These are phyloP conservation scores for Gypsophila paniculata DNA, from an alignment of 179 eudicot genomes.

Conservation along the genomic window DNA sequence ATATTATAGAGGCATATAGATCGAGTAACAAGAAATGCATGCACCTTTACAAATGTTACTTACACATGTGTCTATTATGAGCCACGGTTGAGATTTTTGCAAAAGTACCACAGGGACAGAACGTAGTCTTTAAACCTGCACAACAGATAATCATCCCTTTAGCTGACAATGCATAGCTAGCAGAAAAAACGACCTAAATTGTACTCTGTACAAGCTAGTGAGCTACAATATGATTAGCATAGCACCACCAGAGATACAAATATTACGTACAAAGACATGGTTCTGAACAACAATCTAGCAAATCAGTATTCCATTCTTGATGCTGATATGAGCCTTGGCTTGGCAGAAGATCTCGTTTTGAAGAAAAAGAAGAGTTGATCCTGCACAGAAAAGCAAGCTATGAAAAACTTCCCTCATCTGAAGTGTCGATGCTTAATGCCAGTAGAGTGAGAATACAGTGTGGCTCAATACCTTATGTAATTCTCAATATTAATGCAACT, in stretches of 20 bases:
- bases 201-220: background rate
- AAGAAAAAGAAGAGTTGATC: constrained; percentile 42
- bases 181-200: background rate
- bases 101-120: constrained; percentile 80
- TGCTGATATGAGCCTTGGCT: constrained; percentile 38
- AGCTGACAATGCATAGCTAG: background rate
- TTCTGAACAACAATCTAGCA: constrained; percentile 82
- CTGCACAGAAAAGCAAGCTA: constrained; percentile 20
- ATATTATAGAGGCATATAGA: too few relatives aligned
- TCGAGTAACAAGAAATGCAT: background rate
- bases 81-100: constrained; percentile 73
- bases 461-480: too few relatives aligned
- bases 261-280: constrained; percentile 69
- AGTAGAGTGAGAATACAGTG: background rate
- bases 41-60: constrained; percentile 31
- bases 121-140: constrained; percentile 72
- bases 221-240: constrained; percentile 9
- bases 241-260: background rate
- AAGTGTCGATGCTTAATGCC: background rate
- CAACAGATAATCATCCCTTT: background rate
- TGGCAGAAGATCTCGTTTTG: constrained; percentile 53
- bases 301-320: constrained; percentile 74
- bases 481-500: too few relatives aligned
- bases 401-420: background rate
- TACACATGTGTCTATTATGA: constrained; percentile 54